Evolutionary conservation across 257 asterid species (phyloP).

Genomic region (Solanum gandarillasii): DNA sequence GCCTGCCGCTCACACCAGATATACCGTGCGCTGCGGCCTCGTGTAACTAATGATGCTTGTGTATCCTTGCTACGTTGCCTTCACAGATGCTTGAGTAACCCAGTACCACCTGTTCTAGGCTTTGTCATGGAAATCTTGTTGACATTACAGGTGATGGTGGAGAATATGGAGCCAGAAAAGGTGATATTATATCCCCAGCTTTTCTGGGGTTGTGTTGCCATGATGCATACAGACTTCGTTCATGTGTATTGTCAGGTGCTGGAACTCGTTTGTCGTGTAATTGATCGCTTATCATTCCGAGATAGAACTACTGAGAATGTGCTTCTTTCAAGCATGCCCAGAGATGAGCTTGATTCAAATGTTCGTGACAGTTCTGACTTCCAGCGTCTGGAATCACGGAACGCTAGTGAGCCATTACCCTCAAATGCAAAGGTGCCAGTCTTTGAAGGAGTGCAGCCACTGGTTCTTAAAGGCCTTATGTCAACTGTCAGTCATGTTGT

Average conservation of each 20-base stretch:
- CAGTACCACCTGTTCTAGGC: conserved; percentile 91
- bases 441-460: conserved; percentile 94
- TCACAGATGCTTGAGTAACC: conserved; percentile 89
- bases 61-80: conserved; percentile 91
- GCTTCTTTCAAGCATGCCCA: conserved; percentile 97
- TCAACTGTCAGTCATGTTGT: conserved; percentile 80
- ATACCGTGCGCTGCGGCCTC: conserved; percentile 89
- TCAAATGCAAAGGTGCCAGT: conserved; percentile 62
- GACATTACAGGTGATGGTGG: conserved; percentile 98
- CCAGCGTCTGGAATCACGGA: conserved; percentile 61
- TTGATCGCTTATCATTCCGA: conserved; percentile 80
- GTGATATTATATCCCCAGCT: conserved; percentile 96
- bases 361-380: conserved; percentile 50
- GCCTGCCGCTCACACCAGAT: conserved; percentile 99
- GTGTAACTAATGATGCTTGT: conserved; percentile 92
- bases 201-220: conserved; percentile 99
- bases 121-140: conserved; percentile 85
- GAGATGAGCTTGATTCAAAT: conserved; percentile 64
- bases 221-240: conserved; percentile 97
- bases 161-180: conserved; percentile 98
- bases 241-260: conserved; percentile 98
- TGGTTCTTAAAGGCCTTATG: conserved; percentile 92
- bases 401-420: conserved; percentile 35
- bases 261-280: conserved; percentile 91
- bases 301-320: conserved; percentile 97